Conservation (phyloP, 2,329 filamentous ascomycete species). For the Eutypa lata region DNA sequence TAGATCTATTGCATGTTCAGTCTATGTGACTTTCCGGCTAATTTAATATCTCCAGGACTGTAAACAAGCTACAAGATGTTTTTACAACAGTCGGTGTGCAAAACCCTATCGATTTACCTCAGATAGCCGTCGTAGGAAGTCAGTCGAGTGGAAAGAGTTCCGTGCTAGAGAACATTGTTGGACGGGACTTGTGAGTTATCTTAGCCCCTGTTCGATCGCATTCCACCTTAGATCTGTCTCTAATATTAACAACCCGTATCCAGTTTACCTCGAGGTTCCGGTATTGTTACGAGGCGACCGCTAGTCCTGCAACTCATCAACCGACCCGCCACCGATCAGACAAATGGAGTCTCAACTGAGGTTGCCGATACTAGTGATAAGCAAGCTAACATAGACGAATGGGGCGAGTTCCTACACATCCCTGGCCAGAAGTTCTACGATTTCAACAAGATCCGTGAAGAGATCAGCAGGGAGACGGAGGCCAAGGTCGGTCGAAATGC, state of each 20-base stretch:
- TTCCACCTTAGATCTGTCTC: not conserved
- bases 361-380: constrained; percentile 70
- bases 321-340: constrained; percentile 59
- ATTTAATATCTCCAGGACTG: constrained; percentile 57
- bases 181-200: constrained; percentile 86
- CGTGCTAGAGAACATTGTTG: constrained; percentile 97
- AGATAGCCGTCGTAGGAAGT: constrained; percentile 97
- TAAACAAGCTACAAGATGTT: constrained; percentile 99
- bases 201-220: constrained; percentile 1
- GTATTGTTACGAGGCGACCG: constrained; percentile 93
- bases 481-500: constrained; percentile 94
- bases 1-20: not conserved
- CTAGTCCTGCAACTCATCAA: constrained; percentile 98
- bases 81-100: constrained; percentile 97
- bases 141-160: constrained; percentile 99
- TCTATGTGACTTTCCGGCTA: constrained; percentile 17
- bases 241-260: constrained; percentile 5
- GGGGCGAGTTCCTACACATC: constrained; percentile 98
- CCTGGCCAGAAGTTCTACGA: constrained; percentile 97
- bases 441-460: constrained; percentile 97
- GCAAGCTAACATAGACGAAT: constrained; percentile 89
- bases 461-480: constrained; percentile 95
- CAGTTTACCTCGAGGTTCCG: constrained; percentile 92
- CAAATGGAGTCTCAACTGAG: constrained; percentile 71
- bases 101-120: constrained; percentile 97